Percentiles rank a stretch among this genome's conserved stretches.
phyloP scores from a whole-genome alignment of 164 flowering plant species.

The Vitis labrusca region DNA sequence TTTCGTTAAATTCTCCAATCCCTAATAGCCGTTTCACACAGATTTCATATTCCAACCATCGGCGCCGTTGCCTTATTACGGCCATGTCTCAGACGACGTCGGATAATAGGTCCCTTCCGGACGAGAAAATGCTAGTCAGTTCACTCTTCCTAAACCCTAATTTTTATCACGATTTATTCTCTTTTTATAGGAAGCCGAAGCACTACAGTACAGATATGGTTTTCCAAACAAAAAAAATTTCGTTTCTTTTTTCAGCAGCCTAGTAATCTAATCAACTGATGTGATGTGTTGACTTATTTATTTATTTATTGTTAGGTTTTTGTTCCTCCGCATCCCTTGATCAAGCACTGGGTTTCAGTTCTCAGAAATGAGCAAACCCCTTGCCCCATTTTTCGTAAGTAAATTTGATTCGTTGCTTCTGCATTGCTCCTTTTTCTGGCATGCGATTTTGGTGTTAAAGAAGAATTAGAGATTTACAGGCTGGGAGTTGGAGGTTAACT shows the following conservation, averaged over 20 bases:
- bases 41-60: constrained; percentile 23
- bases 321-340: constrained; percentile 95
- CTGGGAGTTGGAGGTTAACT: too few species aligned
- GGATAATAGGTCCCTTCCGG: constrained; percentile 32
- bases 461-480: too few species aligned
- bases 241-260: background rate
- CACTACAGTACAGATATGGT: too few species aligned
- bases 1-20: background rate
- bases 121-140: constrained; percentile 57
- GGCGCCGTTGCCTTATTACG: constrained; percentile 16
- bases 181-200: too few species aligned
- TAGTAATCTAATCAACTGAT: background rate
- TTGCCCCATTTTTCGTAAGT: constrained; percentile 79
- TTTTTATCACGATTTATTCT: too few species aligned
- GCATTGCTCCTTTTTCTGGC: constrained; percentile 1
- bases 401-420: constrained; percentile 3
- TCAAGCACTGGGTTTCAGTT: constrained; percentile 97
- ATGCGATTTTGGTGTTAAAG: background rate
- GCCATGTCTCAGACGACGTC: constrained; percentile 40
- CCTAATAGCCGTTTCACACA: constrained; percentile 3
- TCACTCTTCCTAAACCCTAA: background rate
- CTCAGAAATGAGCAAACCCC: constrained; percentile 93
- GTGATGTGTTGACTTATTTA: background rate
- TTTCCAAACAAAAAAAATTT: too few species aligned
- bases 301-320: constrained; percentile 50